Base-by-base conservation (phyloP, 1,284 basidiomycete species). In the Microbotryum intermedium region DNA sequence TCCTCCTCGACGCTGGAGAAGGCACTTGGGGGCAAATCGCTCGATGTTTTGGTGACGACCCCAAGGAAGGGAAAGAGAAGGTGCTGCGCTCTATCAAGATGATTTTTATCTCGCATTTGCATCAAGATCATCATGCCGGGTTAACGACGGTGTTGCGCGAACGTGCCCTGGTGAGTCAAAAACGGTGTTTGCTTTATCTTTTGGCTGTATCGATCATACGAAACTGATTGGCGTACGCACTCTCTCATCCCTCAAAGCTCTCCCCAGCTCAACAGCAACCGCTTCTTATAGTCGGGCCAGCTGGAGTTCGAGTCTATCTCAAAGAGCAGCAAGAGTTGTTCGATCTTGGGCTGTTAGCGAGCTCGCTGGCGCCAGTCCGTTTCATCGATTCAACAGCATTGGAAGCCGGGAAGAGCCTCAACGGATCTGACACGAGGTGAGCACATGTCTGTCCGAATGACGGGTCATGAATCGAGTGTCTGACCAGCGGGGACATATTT, bases 121-220 rank as follows among this genome's bases (percentile, higher is more conserved):
- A 97, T 71, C 93, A 82, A 0, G 94, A 97, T 72, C 93, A 97
- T 73, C 93, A 97, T 72, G 81, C 87, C 52, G 94, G 94, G 1
- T 73, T 94, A 29, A 79, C 83, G 0, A 82, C 84, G 54, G 75
- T 97, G 18, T 79, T 97, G 13, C 77, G 82, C 0, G 84, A 86
- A 76, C 81, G 94, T 58, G 79, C 80, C 53, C 77, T 79, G 75
- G 90, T 92, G 60, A 62, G 82, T 75, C 8, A 6, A 8, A 20
- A 29, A 48, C 42, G 48, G 2, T 10, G 42, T 48, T 16, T 28
- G 47, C 44, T 29, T 20, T 3, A 43, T 56, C 11, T n/a, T 29
- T 2, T 20, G 8, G 0, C 1, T 39, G 43, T 8, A 30, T 48
- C 55, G n/a, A 58, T 7, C 7, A 13, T 7, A 21, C 50, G 4